Base-by-base conservation (phyloP, 2,329 filamentous ascomycete genomes). In the Aspergillus flavus region DNA sequence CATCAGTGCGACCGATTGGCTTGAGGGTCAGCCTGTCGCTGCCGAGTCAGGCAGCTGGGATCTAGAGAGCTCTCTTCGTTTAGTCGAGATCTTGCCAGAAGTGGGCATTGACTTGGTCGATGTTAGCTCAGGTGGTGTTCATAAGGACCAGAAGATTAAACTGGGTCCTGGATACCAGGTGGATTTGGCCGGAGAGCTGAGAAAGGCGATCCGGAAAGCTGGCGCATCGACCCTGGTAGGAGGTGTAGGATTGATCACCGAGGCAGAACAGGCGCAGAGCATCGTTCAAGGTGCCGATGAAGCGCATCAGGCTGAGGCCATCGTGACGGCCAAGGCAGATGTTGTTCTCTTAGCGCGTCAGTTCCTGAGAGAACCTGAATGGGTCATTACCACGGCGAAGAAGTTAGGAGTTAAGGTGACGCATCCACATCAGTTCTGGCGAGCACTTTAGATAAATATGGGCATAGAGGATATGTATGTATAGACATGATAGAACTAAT, bases 1-100 rank as follows among this genome's bases (percentile, higher is more conserved):
- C 14, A 86, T 94, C 71, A 89, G 86, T 58, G 89, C 87, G 0
- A 89, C 87, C 0, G 91, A 94, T 72, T 93, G 89, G 89, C 82
- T 94, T 0, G 88, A 92, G 56, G 82, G 65, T 1, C 61, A 68
- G 30, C 57, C 65, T 0, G 60, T 68, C 14, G 70, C 69, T 30
- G 65, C 64, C 19, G 56, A 68, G 34, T 64, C 64, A n/a, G 67
- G 73, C 50, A 76, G 69, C 53, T 83, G 81, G 81, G 76, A 79
- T 26, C 67, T 82, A 12, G 69, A 75, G 26, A 76, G 75, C 41
- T 79, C 78, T 2, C 73, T 80, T 21, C 63, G 70, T 45, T 69
- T 83, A 2, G 78, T 79, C 0, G 80, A 80, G 50, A 48, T 79
- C 5, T 73, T 83, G 1, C 78, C 81, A 0, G 72, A 69, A 9